phyloP scores from a whole-genome alignment of 192 early-diverging fungal genomes.

The Jimgerdemannia lactiflua region DNA sequence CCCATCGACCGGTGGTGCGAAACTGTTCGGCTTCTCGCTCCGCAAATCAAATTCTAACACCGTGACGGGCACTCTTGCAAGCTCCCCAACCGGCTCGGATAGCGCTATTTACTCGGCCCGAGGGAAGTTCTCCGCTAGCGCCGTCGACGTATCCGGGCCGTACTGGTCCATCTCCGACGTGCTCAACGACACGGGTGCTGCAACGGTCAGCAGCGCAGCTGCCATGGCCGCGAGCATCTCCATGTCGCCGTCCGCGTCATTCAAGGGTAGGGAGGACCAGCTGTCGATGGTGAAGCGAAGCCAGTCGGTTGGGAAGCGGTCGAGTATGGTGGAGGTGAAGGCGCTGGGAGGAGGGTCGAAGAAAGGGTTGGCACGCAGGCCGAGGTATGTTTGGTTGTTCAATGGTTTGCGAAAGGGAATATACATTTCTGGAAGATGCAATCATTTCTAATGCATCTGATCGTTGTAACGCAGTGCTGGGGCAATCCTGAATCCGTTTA shows the following conservation, averaged over 20 bases:
- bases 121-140: background rate
- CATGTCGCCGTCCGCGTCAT: background rate
- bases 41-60: constrained; percentile 4
- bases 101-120: background rate
- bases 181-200: background rate
- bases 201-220: background rate
- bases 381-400: constrained; percentile 16
- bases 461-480: too few species aligned
- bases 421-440: too few species aligned
- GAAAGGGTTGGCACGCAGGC: constrained; percentile 17
- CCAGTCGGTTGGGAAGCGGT: background rate
- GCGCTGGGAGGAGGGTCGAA: too few species aligned
- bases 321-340: background rate
- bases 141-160: constrained; percentile 25
- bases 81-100: background rate
- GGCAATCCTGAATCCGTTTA: too few species aligned
- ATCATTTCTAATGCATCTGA: too few species aligned
- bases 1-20: constrained; percentile 1
- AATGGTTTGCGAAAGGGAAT: too few species aligned
- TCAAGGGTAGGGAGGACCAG: background rate
- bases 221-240: background rate
- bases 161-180: constrained; percentile 35
- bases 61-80: background rate
- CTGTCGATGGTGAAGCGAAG: background rate
- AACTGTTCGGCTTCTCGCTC: constrained; percentile 25